Percentiles rank a stretch among this genome's conserved stretches.
These are phyloP conservation scores for Lactarius pseudohatsudake DNA, from an alignment of 768 basidiomycete genomes.

Conservation along the genomic window DNA sequence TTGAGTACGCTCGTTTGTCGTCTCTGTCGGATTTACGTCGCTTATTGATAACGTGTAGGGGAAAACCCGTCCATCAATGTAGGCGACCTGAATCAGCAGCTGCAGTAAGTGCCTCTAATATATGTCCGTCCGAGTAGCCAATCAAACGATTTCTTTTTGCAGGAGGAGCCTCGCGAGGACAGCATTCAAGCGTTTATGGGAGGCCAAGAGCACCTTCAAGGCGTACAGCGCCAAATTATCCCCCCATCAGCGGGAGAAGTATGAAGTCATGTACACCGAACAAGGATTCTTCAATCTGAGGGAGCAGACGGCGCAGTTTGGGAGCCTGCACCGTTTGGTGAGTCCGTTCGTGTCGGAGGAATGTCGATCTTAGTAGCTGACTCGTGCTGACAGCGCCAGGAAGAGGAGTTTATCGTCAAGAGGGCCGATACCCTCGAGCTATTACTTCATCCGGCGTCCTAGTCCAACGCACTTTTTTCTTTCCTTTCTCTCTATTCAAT, in stretches of 20 bases:
- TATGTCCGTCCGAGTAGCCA: no score
- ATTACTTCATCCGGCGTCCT: neutral
- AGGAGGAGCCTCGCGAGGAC: neutral
- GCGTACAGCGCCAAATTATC: neutral
- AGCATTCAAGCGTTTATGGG: conserved; percentile 7
- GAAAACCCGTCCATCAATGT: conserved; percentile 12
- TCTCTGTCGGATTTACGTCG: neutral
- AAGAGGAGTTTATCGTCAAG: neutral
- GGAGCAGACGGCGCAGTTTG: conserved; percentile 7
- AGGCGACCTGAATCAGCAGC: conserved; percentile 6
- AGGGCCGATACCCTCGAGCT: neutral
- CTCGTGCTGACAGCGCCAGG: neutral
- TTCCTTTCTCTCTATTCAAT: neutral
- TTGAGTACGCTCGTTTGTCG: conserved; percentile 9
- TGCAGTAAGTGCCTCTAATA: conserved; percentile 11
- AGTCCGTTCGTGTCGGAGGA: neutral
- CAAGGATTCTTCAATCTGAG: neutral
- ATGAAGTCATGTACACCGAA: neutral
- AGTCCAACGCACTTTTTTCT: neutral
- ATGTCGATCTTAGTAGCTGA: neutral
- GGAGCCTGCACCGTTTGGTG: conserved; percentile 10
- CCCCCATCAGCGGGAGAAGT: neutral
- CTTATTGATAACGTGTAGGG: neutral
- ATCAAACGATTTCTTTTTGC: no score
- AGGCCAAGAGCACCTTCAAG: neutral